Conservation (phyloP, 1,284 basidiomycete genomes). For the Irpex sp. region DNA sequence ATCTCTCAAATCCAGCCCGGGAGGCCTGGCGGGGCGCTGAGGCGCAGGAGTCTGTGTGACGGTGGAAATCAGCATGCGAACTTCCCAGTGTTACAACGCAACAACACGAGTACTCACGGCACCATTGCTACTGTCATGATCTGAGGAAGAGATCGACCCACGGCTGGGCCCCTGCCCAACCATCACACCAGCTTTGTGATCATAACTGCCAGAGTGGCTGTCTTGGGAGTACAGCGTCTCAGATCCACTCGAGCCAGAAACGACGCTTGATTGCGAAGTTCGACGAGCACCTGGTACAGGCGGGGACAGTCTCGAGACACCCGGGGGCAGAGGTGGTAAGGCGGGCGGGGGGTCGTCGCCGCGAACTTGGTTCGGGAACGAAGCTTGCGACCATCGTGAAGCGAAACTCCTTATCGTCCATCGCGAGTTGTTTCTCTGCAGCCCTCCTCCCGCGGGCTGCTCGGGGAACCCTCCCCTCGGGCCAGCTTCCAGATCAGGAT, state of each 20-base stretch:
- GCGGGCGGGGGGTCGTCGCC: conserved; percentile 3
- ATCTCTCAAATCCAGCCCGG: conserved; percentile 9
- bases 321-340: conserved; percentile 1
- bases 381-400: conserved; percentile 11
- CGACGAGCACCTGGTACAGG: background rate
- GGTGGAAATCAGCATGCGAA: conserved; percentile 3
- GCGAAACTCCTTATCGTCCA: conserved; percentile 5
- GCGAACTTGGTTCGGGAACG: background rate
- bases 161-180: background rate
- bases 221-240: background rate
- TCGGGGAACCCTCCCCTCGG: conserved; percentile 19
- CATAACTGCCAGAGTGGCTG: background rate
- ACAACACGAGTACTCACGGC: background rate
- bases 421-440: conserved; percentile 9
- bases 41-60: conserved; percentile 11
- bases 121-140: background rate
- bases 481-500: conserved; percentile 29
- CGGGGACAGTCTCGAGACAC: background rate
- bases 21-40: conserved; percentile 12
- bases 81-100: background rate
- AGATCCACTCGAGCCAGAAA: background rate
- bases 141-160: background rate
- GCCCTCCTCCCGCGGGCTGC: background rate
- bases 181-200: background rate
- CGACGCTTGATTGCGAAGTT: background rate